Evolutionary conservation across 164 flowering plant genomes (phyloP).

Genomic region (Nelumbo lutea): DNA sequence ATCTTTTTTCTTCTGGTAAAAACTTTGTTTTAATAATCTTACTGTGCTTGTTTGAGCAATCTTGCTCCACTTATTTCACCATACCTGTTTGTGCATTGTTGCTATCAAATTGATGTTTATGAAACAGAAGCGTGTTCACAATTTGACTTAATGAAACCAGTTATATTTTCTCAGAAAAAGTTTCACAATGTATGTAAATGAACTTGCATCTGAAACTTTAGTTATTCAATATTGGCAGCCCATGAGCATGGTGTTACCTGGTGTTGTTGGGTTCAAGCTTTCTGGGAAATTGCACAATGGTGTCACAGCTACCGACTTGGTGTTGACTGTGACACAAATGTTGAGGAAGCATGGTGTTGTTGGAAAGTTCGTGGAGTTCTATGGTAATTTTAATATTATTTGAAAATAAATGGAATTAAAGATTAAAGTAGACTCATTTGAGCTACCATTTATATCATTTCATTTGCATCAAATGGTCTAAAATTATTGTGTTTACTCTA

Average conservation of each 20-base stretch:
- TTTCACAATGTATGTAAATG: no score
- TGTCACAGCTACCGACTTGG: conserved; percentile 66
- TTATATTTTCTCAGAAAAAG: no score
- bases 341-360: conserved; percentile 64
- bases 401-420: neutral
- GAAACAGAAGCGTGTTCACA: no score
- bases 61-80: no score
- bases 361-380: conserved; percentile 89
- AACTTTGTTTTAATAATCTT: no score
- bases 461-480: neutral
- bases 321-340: conserved; percentile 54
- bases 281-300: conserved; percentile 48
- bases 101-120: no score
- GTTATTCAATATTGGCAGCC: conserved; percentile 3
- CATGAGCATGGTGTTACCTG: conserved; percentile 64
- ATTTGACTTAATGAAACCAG: no score
- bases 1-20: no score
- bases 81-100: no score
- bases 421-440: neutral
- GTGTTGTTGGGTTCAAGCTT: conserved; percentile 57
- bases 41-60: no score
- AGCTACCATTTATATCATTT: neutral
- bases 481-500: conserved; percentile 17
- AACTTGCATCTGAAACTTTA: neutral
- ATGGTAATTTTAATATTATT: conserved; percentile 37